phyloP scores from a whole-genome alignment of 2,329 filamentous ascomycete species.

The Aspergillus sp. region DNA sequence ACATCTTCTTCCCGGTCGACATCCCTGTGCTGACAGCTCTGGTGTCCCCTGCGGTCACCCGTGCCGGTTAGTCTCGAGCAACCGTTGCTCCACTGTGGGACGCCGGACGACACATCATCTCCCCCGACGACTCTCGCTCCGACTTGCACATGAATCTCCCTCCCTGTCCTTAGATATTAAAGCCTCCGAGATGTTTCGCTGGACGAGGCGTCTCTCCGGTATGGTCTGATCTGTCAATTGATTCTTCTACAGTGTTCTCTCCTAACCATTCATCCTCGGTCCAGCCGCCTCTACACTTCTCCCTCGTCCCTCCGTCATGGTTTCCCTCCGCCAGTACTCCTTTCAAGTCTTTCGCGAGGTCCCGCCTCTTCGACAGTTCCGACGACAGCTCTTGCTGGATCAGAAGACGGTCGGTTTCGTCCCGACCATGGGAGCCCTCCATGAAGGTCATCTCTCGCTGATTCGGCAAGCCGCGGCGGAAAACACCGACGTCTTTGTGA shows the following conservation, averaged over 20 bases:
- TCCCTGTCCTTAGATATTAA: conserved; percentile 9
- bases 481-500: conserved; percentile 84
- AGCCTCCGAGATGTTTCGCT: conserved; percentile 29
- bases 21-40: background rate
- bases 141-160: conserved; percentile 2
- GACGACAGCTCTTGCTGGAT: conserved; percentile 63
- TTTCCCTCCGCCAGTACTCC: conserved; percentile 15
- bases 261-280: conserved; percentile 4
- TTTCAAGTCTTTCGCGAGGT: conserved; percentile 70
- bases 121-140: background rate
- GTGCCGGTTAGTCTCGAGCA: conserved; percentile 1
- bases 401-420: conserved; percentile 80
- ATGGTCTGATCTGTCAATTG: conserved; percentile 11
- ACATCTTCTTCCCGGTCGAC: background rate
- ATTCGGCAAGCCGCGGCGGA: conserved; percentile 80
- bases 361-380: conserved; percentile 66
- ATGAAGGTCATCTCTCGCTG: conserved; percentile 83
- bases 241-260: background rate
- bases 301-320: conserved; percentile 14
- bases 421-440: conserved; percentile 97
- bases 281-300: conserved; percentile 25
- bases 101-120: background rate
- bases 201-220: conserved; percentile 29
- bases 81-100: conserved; percentile 15
- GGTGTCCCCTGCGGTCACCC: background rate